Base-by-base conservation (phyloP, 2,329 filamentous ascomycete genomes). In the Xylariaceae sp. region DNA sequence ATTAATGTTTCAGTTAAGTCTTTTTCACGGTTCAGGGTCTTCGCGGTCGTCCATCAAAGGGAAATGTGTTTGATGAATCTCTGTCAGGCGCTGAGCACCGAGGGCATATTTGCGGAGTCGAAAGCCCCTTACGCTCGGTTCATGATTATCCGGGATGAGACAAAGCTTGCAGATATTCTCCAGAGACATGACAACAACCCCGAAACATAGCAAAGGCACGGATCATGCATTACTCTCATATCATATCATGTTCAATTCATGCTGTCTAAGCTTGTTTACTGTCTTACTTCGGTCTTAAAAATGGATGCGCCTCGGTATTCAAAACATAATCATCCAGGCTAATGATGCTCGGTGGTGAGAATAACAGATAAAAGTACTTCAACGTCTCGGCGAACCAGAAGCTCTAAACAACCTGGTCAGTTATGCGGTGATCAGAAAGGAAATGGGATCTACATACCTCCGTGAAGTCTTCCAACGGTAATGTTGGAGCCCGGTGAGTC, bases 311-410 rank as follows among this genome's bases (percentile, higher is more conserved):
- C 61, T 76, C 74, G 3, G 74, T 76, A 59, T 76, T 76, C 45
- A 80, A 67, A 45, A 87, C 82, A 72, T 78, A 87, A 10, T 86
- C 78, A 69, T 88, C 84, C 66, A 88, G 71, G 68, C 77, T 84
- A 30, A 85, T 74, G 48, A 81, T 65, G 23, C 78, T 75, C 1
- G 81, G 78, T 48, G 85, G 80, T 49, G 78, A 80, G 63, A 87
- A 88, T 11, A 67, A 53, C 8, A 68, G 44, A 41, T 68, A 68
- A 23, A 67, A 69, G 53, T 69, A 69, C 37, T 87, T 88, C 60
- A 87, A 68, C 30, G 83, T 88, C 73, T 88, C 84, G 0, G 82
- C 83, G 65, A 84, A 74, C 82, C 84, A 88, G 66, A 86, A 87
- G 59, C 80, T 84, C 70, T 87, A 82, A 72, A 53, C 13, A 7